Conservation (phyloP, 1,284 basidiomycete genomes). For the Trichosporon ovoides region DNA sequence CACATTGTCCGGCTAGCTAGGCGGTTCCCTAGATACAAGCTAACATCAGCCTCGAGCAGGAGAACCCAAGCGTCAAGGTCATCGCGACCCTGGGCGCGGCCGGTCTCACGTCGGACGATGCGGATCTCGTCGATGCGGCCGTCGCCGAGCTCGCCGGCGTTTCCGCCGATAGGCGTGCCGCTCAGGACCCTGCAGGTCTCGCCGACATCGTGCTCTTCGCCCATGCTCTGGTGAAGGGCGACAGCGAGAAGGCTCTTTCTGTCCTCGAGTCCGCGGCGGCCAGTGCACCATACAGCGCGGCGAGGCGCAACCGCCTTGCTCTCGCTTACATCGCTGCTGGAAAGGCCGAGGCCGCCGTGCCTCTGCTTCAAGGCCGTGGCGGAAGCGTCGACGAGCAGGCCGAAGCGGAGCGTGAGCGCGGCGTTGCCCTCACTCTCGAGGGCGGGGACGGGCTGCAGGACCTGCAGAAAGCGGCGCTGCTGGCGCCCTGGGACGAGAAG, state of each 20-base stretch:
- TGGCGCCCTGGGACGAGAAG: conserved; percentile 58
- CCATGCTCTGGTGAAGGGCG: conserved; percentile 21
- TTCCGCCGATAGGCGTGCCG: conserved; percentile 16
- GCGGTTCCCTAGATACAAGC: neutral
- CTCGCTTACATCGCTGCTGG: conserved; percentile 25
- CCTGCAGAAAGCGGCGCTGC: conserved; percentile 63
- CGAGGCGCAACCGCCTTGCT: conserved; percentile 22
- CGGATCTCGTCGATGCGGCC: conserved; percentile 76
- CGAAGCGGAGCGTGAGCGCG: conserved; percentile 27
- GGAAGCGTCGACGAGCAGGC: conserved; percentile 27
- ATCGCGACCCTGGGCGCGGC: conserved; percentile 79
- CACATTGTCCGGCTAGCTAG: neutral
- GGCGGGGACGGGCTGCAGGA: conserved; percentile 35
- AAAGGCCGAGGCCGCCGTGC: conserved; percentile 33
- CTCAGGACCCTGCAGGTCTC: conserved; percentile 29
- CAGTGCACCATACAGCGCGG: conserved; percentile 1
- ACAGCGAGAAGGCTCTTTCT: conserved; percentile 16
- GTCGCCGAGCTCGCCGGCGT: conserved; percentile 65
- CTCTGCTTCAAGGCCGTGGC: conserved; percentile 19
- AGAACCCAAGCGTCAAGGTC: conserved; percentile 56
- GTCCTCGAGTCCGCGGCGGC: conserved; percentile 20
- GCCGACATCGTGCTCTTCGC: conserved; percentile 34
- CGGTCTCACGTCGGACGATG: conserved; percentile 73
- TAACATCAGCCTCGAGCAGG: conserved; percentile 59
- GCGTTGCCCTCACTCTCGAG: conserved; percentile 27